phyloP scores from a whole-genome alignment of 2,329 filamentous ascomycete species.

The Fusarium chuoi region DNA sequence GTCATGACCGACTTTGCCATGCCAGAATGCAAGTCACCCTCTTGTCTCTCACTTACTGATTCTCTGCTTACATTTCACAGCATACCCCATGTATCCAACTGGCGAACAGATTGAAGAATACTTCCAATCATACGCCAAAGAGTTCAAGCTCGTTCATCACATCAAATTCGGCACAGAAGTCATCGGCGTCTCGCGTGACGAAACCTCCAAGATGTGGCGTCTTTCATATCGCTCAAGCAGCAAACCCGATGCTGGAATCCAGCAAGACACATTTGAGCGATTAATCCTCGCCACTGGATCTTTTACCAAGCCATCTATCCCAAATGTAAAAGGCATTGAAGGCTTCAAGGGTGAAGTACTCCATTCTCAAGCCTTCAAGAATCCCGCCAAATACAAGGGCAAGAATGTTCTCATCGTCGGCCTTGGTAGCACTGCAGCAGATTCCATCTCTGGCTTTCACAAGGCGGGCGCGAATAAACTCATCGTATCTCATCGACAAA shows the following conservation, averaged over 20 bases:
- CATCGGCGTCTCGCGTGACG: background rate
- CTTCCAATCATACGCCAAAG: background rate
- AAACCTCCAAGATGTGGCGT: conserved; percentile 2
- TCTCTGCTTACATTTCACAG: background rate
- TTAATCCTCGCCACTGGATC: conserved; percentile 12
- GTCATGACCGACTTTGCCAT: conserved; percentile 14
- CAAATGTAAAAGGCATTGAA: background rate
- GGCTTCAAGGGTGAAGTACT: conserved; percentile 2
- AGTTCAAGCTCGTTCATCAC: conserved; percentile 1
- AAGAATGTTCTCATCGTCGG: background rate
- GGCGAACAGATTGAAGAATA: conserved; percentile 6
- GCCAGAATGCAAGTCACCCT: background rate
- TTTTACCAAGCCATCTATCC: background rate
- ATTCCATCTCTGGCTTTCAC: background rate
- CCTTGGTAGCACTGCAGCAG: background rate
- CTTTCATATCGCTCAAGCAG: background rate
- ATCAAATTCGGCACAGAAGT: conserved; percentile 2
- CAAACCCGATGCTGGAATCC: background rate
- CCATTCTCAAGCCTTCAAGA: conserved; percentile 14
- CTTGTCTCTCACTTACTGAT: rapidly evolving
- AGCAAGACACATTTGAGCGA: conserved; percentile 4
- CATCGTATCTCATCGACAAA: background rate
- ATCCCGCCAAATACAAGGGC: background rate
- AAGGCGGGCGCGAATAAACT: background rate
- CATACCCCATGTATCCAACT: conserved; percentile 1